These are phyloP conservation scores for Fusarium tuaranense DNA, from an alignment of 2,329 filamentous ascomycete genomes.

Conservation along the genomic window DNA sequence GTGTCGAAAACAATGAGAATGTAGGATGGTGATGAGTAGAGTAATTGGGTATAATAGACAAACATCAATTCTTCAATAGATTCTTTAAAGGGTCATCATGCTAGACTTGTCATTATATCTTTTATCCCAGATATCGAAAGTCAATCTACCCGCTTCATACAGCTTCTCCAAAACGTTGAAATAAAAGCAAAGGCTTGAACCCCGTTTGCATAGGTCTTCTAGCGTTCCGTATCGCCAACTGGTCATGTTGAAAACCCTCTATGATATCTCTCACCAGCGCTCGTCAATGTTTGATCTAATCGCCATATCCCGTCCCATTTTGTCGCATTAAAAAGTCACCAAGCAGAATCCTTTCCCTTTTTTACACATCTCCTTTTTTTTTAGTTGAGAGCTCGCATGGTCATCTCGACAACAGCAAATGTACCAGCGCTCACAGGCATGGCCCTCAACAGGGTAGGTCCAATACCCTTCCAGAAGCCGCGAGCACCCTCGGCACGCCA, in stretches of 20 bases:
- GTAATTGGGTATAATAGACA: conserved; percentile 34
- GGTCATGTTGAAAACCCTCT: conserved; percentile 27
- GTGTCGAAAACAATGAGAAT: conserved; percentile 71
- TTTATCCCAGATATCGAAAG: neutral
- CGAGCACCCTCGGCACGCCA: conserved; percentile 79
- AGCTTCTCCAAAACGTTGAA: neutral
- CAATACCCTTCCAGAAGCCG: conserved; percentile 96
- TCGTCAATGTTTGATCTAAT: conserved; percentile 21
- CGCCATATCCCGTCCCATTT: conserved; percentile 11
- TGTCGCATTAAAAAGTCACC: conserved; percentile 12
- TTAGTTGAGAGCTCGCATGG: conserved; percentile 70
- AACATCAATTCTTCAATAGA: conserved; percentile 3
- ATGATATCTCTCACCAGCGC: conserved; percentile 22
- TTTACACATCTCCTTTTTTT: neutral
- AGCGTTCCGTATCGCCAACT: conserved; percentile 8
- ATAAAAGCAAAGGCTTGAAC: neutral
- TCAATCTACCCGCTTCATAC: neutral
- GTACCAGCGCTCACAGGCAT: conserved; percentile 99
- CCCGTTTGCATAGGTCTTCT: conserved; percentile 4
- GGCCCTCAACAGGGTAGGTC: conserved; percentile 88
- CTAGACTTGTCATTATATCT: neutral
- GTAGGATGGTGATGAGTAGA: conserved; percentile 49
- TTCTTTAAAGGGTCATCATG: neutral
- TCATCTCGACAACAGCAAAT: conserved; percentile 84
- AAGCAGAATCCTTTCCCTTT: neutral